Evolutionary conservation across 2,329 filamentous ascomycete species (phyloP).

Genomic region (Exophiala phaeomuriformis): DNA sequence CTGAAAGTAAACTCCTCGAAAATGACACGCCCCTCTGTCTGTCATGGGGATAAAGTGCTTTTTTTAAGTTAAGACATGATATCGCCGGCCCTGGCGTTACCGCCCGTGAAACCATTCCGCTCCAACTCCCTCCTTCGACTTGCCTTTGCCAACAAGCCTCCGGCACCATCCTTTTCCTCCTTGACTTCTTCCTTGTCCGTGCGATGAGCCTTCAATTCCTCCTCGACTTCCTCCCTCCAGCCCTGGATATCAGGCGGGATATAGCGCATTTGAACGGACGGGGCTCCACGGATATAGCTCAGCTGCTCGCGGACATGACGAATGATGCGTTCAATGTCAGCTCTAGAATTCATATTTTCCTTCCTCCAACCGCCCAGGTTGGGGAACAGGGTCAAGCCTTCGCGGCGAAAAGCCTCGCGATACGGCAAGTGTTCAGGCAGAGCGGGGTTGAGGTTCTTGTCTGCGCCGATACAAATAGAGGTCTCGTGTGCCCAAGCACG

Average conservation of each 20-base stretch:
- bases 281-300: constrained; percentile 73
- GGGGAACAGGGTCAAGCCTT: constrained; percentile 74
- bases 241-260: constrained; percentile 70
- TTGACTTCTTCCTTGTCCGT: constrained; percentile 37
- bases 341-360: constrained; percentile 71
- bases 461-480: constrained; percentile 71
- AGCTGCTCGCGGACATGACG: constrained; percentile 77
- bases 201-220: constrained; percentile 39
- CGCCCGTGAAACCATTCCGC: constrained; percentile 8
- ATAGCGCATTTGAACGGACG: constrained; percentile 75
- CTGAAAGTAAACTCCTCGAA: not conserved
- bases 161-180: constrained; percentile 35
- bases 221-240: constrained; percentile 43
- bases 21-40: not conserved
- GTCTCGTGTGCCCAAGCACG: constrained; percentile 97
- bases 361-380: constrained; percentile 61
- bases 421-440: constrained; percentile 78
- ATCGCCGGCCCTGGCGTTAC: constrained; percentile 3
- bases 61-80: not conserved
- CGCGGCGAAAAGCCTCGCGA: constrained; percentile 79
- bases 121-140: constrained; percentile 25
- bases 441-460: constrained; percentile 61
- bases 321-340: constrained; percentile 68
- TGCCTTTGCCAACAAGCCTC: constrained; percentile 22
- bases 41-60: not conserved